Base-by-base conservation (phyloP, 208 protist species). In the Crithidia expoeki region DNA sequence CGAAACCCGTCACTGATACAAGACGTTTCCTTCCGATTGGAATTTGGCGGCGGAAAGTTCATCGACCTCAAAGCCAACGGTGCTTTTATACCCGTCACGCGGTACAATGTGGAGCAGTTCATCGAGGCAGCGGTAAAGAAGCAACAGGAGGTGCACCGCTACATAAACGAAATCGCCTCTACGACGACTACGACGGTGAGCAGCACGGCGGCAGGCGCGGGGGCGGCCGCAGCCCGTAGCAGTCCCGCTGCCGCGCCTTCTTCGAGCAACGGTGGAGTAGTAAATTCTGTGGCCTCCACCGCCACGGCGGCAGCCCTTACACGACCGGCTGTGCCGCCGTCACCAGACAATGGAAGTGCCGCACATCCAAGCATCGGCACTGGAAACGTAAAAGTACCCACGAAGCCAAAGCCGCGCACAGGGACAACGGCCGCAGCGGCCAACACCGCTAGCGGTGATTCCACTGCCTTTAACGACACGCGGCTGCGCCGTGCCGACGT, bases 101-200 rank as follows among this genome's bases (percentile, higher is more conserved):
- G 72, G 51, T 30, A 72, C 33, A 88, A 88, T 76, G 56, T 82
- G 16, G 61, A 69, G 27, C 50, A 80, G 44, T 88, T 88, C 49
- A 68, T 77, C 42, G 63, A 53, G 34, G 46, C 61, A 4, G 67
- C 70, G 1, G 62, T 78, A 56, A n/a, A 38, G 36, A 53, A 66
- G 38, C 76, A 76, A 10, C 55, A 76, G 10, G 68, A 79, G 36
- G 72, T 86, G 36, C 72, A 79, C 40, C 55, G 25, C 25, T 68
- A 71, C 56, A 78, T 83, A 23, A 78, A 76, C 49, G 68, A 72
- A 25, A 62, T 73, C 30, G 52, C 58, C 46, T 72, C 55, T 12
- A 49, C 58, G 4, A 57, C 52, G 3, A 53, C 57, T 0, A 65
- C 69, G 23, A 28, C 46, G 46, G 64, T 36, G 23, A 63, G 40